Conservation (phyloP, 805 yeast species). For the Sugiyamaella americana region DNA sequence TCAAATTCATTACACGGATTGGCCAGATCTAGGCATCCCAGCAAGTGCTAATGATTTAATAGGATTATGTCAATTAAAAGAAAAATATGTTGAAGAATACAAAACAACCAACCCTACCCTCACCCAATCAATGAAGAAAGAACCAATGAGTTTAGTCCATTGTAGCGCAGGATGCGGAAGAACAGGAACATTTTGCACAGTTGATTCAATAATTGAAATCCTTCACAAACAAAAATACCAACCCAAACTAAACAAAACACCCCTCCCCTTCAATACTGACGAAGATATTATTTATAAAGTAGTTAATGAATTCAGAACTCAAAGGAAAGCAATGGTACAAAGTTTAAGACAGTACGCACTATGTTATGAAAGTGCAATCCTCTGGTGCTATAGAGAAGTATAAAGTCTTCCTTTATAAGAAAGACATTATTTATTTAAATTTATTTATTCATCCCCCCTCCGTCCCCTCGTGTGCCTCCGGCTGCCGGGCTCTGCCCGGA, state of each 20-base stretch:
- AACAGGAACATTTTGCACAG: conserved; percentile 74
- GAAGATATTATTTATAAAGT: conserved; percentile 57
- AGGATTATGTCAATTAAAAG: conserved; percentile 45
- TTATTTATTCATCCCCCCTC: no score
- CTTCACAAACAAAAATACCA: conserved; percentile 16
- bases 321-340: conserved; percentile 80
- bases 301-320: conserved; percentile 62
- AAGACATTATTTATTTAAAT: no score
- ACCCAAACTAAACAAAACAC: not conserved
- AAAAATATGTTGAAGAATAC: conserved; percentile 30
- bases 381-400: conserved; percentile 19
- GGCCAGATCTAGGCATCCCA: conserved; percentile 83
- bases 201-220: conserved; percentile 37
- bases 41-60: conserved; percentile 57
- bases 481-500: no score
- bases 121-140: conserved; percentile 1
- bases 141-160: conserved; percentile 49
- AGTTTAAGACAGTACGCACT: conserved; percentile 66
- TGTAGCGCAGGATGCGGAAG: conserved; percentile 98
- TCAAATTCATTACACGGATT: conserved; percentile 70
- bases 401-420: no score
- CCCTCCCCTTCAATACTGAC: not conserved
- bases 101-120: not conserved
- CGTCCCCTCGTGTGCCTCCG: no score
- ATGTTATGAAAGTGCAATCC: conserved; percentile 57